phyloP scores from a whole-genome alignment of 441 rosid species.

The Manihot esculenta region DNA sequence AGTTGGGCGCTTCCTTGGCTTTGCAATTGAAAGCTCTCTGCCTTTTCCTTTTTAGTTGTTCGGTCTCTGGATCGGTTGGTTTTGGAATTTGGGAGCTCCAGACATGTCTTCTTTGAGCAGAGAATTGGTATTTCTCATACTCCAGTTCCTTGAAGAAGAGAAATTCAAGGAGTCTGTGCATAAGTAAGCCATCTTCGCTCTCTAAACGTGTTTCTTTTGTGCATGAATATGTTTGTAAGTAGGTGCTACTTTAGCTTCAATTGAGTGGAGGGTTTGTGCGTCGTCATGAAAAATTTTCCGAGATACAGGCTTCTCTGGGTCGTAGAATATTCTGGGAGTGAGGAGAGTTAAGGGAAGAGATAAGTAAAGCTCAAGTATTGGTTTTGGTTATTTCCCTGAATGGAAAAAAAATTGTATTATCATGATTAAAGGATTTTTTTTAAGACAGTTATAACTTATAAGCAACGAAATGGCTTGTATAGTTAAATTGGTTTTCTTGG shows the following conservation, averaged over 20 bases:
- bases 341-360: background rate
- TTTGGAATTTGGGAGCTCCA: background rate
- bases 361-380: background rate
- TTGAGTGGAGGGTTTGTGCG: background rate
- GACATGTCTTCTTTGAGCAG: constrained; percentile 82
- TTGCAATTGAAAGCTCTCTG: constrained; percentile 17
- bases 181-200: constrained; percentile 38
- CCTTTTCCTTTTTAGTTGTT: background rate
- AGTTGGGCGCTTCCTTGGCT: background rate
- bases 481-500: background rate
- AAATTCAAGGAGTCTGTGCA: constrained; percentile 86
- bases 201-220: no score
- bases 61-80: constrained; percentile 16
- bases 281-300: background rate
- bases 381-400: background rate
- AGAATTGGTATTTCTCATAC: constrained; percentile 88
- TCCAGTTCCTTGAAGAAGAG: constrained; percentile 93
- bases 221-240: background rate
- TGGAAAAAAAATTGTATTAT: background rate
- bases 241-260: background rate
- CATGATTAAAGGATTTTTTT: background rate
- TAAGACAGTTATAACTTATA: background rate
- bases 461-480: background rate
- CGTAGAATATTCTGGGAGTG: background rate
- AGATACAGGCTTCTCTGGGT: background rate